These are phyloP conservation scores for Cercospora sp. DNA, from an alignment of 2,329 filamentous ascomycete genomes.

Conservation along the genomic window DNA sequence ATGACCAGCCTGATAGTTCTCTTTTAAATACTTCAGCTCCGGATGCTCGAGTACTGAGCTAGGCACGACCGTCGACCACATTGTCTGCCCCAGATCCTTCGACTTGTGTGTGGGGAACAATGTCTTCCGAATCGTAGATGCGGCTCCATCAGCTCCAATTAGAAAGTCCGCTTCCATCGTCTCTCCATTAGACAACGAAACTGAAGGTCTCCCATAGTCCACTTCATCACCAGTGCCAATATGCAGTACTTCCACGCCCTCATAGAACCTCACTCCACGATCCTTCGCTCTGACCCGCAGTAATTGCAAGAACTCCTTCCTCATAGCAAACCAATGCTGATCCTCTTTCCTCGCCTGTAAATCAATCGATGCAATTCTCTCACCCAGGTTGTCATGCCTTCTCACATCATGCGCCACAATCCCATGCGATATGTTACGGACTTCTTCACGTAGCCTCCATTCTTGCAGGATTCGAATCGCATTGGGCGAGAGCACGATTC, in stretches of 20 bases:
- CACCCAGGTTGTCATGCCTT: background rate
- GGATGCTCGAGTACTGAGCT: background rate
- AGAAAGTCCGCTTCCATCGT: conserved; percentile 9
- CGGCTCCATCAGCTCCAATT: conserved; percentile 15
- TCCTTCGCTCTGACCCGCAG: background rate
- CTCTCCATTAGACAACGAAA: conserved; percentile 5
- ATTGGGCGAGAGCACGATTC: conserved; percentile 19
- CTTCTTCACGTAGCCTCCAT: conserved; percentile 9
- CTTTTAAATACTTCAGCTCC: conserved; percentile 4
- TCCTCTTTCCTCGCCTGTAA: background rate
- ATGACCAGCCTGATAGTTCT: background rate
- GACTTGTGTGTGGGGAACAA: conserved; percentile 12
- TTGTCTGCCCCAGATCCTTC: background rate
- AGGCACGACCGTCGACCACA: conserved; percentile 7
- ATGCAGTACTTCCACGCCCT: conserved; percentile 3
- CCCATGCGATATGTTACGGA: conserved; percentile 5
- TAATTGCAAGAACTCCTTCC: conserved; percentile 2
- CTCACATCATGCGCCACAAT: conserved; percentile 12
- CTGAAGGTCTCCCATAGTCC: background rate
- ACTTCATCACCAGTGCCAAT: background rate
- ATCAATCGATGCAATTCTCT: conserved; percentile 12
- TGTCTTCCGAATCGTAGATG: background rate
- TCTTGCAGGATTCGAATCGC: conserved; percentile 11
- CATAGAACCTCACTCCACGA: conserved; percentile 1
- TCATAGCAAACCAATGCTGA: background rate